Evolutionary conservation across 208 protist genomes (phyloP).

Genomic region (Porcisia deanei): DNA sequence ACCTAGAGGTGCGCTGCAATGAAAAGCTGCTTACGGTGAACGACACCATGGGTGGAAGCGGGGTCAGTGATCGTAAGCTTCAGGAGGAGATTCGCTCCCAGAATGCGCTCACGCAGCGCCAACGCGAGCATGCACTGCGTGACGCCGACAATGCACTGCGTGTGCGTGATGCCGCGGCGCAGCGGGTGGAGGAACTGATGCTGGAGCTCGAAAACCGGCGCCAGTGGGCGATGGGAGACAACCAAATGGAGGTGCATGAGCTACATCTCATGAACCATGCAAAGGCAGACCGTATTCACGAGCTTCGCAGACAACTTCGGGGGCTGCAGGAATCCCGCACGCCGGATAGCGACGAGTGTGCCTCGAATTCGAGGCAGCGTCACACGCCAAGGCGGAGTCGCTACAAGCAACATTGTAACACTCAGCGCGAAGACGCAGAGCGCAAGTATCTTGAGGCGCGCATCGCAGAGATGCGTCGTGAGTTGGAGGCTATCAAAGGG

Average conservation of each 20-base stretch:
- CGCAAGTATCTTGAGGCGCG: constrained; percentile 47
- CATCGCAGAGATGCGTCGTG: constrained; percentile 44
- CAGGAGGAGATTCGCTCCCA: constrained; percentile 66
- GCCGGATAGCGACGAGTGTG: background rate
- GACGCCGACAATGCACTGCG: constrained; percentile 53
- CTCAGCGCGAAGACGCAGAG: constrained; percentile 38
- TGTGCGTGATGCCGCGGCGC: constrained; percentile 40
- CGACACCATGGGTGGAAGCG: constrained; percentile 33
- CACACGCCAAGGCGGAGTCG: background rate
- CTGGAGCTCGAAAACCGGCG: constrained; percentile 21
- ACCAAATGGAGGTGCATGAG: constrained; percentile 18
- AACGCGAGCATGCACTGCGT: constrained; percentile 53
- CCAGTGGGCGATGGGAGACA: constrained; percentile 4
- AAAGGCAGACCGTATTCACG: constrained; percentile 36
- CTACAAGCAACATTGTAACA: constrained; percentile 6
- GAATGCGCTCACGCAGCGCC: constrained; percentile 59
- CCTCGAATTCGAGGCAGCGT: background rate
- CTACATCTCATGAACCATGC: constrained; percentile 39
- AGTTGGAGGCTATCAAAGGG: constrained; percentile 14
- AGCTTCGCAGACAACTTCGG: constrained; percentile 38
- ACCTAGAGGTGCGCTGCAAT: constrained; percentile 71
- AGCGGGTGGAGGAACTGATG: constrained; percentile 44
- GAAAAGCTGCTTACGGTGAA: constrained; percentile 70
- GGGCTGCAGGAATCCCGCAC: background rate
- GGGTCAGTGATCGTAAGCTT: constrained; percentile 41